phyloP scores from a whole-genome alignment of 2,329 filamentous ascomycete genomes.

The Clarireedia monteithiana region DNA sequence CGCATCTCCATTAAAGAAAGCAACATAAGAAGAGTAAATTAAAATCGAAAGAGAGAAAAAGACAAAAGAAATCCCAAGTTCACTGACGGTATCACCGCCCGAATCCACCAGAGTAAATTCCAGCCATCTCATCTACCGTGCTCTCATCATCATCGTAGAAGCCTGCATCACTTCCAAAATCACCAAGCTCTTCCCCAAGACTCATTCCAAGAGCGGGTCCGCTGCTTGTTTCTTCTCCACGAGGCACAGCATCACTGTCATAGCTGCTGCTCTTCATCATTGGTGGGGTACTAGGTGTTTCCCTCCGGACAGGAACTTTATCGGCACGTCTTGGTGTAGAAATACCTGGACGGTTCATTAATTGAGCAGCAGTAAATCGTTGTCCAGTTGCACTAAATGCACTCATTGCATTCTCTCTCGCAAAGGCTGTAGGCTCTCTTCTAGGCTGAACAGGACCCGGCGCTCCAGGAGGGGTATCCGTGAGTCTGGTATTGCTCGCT shows the following conservation, averaged over 20 bases:
- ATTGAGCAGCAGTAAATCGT: constrained; percentile 45
- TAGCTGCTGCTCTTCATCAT: constrained; percentile 53
- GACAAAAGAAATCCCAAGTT: neutral
- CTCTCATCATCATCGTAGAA: constrained; percentile 31
- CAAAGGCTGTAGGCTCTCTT: constrained; percentile 36
- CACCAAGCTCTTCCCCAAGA: constrained; percentile 2
- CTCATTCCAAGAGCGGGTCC: constrained; percentile 1
- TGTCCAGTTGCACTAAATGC: constrained; percentile 54
- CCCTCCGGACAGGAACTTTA: constrained; percentile 32
- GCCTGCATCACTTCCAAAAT: constrained; percentile 24
- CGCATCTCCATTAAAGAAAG: too few relatives aligned
- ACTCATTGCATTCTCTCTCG: constrained; percentile 29
- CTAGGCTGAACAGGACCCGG: constrained; percentile 29
- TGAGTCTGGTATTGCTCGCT: constrained; percentile 40
- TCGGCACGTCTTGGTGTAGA: constrained; percentile 33
- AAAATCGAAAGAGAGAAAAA: neutral
- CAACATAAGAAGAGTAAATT: neutral
- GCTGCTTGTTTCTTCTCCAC: constrained; percentile 20
- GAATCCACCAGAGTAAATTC: constrained; percentile 11
- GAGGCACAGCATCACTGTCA: constrained; percentile 50
- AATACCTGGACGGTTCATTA: constrained; percentile 16
- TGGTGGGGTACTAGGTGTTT: constrained; percentile 43
- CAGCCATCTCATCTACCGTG: constrained; percentile 12
- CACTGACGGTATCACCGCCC: neutral
- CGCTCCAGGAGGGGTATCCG: neutral